A percentile compares a stretch with the other conserved stretches of the same genome.
phyloP scores from a whole-genome alignment of 2,329 filamentous ascomycete genomes.

The Endothia cerciana region DNA sequence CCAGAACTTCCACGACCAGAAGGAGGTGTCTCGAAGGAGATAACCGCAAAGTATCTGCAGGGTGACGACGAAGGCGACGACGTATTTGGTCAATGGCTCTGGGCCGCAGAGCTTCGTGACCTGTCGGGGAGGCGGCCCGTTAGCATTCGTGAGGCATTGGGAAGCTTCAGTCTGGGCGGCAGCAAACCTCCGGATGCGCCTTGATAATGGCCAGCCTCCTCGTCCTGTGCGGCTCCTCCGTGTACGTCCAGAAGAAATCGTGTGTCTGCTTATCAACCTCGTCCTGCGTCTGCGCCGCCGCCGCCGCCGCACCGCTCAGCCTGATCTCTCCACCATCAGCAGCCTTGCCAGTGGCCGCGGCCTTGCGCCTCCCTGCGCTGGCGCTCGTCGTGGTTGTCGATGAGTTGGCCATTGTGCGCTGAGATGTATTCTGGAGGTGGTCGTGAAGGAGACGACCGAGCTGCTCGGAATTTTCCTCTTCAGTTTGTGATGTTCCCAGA shows the following conservation, averaged over 20 bases:
- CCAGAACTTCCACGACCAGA: slow-evolving; percentile 85
- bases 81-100: slow-evolving; percentile 93
- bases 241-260: slow-evolving; percentile 98
- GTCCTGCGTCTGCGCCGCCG: slow-evolving; percentile 43
- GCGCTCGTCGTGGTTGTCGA: slow-evolving; percentile 34
- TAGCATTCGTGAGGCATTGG: slow-evolving; percentile 2
- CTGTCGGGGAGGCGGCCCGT: slow-evolving; percentile 48
- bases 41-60: slow-evolving; percentile 81
- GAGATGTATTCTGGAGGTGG: slow-evolving; percentile 1
- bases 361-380: slow-evolving; percentile 34
- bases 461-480: background rate
- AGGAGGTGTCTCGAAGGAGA: slow-evolving; percentile 73
- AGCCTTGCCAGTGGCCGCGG: slow-evolving; percentile 29
- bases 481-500: background rate
- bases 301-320: slow-evolving; percentile 24
- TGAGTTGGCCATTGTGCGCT: slow-evolving; percentile 36
- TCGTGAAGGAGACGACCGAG: slow-evolving; percentile 3
- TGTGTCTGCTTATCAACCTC: slow-evolving; percentile 46
- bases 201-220: slow-evolving; percentile 94
- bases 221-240: slow-evolving; percentile 94
- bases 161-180: background rate
- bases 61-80: slow-evolving; percentile 81
- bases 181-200: slow-evolving; percentile 80
- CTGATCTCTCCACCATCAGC: slow-evolving; percentile 18
- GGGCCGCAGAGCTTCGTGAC: slow-evolving; percentile 96